Conservation (phyloP, 805 yeast genomes). For the Lipomyces sp. region DNA sequence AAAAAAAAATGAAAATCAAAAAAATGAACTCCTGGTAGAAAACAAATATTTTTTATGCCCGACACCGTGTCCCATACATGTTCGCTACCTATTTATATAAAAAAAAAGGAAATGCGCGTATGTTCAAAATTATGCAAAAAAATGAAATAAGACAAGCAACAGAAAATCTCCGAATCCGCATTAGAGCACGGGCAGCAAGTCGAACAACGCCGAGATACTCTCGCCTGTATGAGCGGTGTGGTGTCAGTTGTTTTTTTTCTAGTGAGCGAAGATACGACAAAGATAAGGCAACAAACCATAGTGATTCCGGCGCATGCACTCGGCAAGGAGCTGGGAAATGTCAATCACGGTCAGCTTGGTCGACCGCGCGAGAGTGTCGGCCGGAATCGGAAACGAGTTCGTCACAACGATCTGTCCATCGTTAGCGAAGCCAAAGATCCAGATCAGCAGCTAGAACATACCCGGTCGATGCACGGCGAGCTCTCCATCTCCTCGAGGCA, state of each 20-base stretch:
- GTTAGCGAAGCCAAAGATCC: neutral
- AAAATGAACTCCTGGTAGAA: no score
- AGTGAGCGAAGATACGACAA: no score
- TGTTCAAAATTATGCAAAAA: no score
- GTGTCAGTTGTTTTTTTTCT: no score
- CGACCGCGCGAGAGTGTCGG: conserved; percentile 51
- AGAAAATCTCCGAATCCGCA: no score
- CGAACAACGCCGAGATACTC: conserved; percentile 25
- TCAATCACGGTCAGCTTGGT: conserved; percentile 82
- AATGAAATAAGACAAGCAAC: no score
- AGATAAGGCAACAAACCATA: conserved; percentile 47
- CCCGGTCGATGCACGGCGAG: conserved; percentile 72
- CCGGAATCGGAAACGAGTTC: conserved; percentile 87
- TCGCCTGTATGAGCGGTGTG: no score
- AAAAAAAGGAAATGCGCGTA: no score
- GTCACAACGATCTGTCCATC: conserved; percentile 75
- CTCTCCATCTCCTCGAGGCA: conserved; percentile 76
- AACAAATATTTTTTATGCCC: no score
- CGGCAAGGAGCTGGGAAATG: conserved; percentile 93
- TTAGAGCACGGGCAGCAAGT: neutral
- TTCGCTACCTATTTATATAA: no score
- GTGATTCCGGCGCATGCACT: conserved; percentile 97
- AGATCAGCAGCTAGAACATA: neutral
- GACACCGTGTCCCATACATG: no score
- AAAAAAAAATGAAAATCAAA: no score